These are phyloP conservation scores for Aspergillus pseudotamarii DNA, from an alignment of 2,329 filamentous ascomycete species.

Conservation along the genomic window DNA sequence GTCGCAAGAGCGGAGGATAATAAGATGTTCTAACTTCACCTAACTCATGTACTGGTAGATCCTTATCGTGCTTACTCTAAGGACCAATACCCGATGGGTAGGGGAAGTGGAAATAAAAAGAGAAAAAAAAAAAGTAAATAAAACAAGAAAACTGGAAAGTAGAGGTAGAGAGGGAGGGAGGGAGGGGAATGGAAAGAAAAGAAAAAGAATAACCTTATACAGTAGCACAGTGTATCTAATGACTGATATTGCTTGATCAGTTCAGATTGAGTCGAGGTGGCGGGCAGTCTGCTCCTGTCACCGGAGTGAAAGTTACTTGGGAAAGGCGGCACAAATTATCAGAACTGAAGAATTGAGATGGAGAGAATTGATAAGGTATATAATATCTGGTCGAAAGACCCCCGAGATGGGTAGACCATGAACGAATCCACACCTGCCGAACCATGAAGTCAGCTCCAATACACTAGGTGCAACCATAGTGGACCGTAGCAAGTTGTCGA, in stretches of 20 bases:
- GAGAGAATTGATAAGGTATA: neutral
- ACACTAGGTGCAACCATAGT: neutral
- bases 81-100: neutral
- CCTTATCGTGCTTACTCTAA: neutral
- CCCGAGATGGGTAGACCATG: neutral
- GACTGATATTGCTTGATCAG: neutral
- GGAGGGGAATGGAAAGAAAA: no score
- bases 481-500: neutral
- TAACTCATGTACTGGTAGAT: neutral
- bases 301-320: neutral
- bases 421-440: constrained; percentile 2
- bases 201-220: neutral
- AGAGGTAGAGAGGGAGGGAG: neutral
- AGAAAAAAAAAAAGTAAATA: no score
- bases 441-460: constrained; percentile 4
- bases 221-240: neutral
- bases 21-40: neutral
- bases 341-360: neutral
- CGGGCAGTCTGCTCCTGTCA: neutral
- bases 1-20: neutral
- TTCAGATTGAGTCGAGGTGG: neutral
- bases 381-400: neutral
- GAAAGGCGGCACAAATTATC: neutral
- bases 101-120: no score
- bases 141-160: neutral